Evolutionary conservation across 2,329 filamentous ascomycete genomes (phyloP).

Genomic region (Fonsecaea nubica): DNA sequence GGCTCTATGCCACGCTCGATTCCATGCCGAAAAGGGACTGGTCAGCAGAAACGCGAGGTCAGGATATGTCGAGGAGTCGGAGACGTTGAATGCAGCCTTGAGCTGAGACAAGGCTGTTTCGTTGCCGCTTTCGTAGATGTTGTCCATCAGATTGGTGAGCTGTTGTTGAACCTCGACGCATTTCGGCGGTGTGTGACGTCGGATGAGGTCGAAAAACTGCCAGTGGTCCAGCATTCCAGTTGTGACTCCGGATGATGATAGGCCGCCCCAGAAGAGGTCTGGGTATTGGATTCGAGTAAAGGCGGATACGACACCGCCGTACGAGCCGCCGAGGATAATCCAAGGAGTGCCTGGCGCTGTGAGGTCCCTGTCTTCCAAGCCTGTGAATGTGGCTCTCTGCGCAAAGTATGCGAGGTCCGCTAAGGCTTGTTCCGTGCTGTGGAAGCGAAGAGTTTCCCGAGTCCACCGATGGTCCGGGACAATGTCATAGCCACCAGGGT

Average conservation of each 20-base stretch:
- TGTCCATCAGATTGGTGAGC: slow-evolving; percentile 64
- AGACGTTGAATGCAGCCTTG: slow-evolving; percentile 57
- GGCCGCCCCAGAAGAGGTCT: slow-evolving; percentile 76
- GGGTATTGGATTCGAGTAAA: slow-evolving; percentile 78
- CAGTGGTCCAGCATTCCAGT: slow-evolving; percentile 79
- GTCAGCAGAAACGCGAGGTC: slow-evolving; percentile 54
- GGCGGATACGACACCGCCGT: slow-evolving; percentile 79
- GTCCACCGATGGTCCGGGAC: slow-evolving; percentile 71
- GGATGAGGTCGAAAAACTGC: slow-evolving; percentile 65
- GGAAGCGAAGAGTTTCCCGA: slow-evolving; percentile 75
- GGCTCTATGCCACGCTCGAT: slow-evolving; percentile 55
- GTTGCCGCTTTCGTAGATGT: slow-evolving; percentile 56
- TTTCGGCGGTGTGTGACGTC: slow-evolving; percentile 61
- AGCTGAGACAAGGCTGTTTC: slow-evolving; percentile 51
- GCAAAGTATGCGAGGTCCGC: slow-evolving; percentile 85
- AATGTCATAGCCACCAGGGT: slow-evolving; percentile 65
- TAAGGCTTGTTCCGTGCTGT: slow-evolving; percentile 81
- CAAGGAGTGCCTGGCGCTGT: slow-evolving; percentile 71
- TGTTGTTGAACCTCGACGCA: slow-evolving; percentile 71
- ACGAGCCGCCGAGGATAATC: slow-evolving; percentile 82
- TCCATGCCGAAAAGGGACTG: slow-evolving; percentile 55
- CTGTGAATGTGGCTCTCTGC: slow-evolving; percentile 71
- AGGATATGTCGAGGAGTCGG: slow-evolving; percentile 21
- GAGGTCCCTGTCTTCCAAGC: slow-evolving; percentile 70
- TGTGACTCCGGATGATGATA: slow-evolving; percentile 80